These are phyloP conservation scores for Fraxinus albicans DNA, from an alignment of 305 asterid genomes.

Conservation along the genomic window DNA sequence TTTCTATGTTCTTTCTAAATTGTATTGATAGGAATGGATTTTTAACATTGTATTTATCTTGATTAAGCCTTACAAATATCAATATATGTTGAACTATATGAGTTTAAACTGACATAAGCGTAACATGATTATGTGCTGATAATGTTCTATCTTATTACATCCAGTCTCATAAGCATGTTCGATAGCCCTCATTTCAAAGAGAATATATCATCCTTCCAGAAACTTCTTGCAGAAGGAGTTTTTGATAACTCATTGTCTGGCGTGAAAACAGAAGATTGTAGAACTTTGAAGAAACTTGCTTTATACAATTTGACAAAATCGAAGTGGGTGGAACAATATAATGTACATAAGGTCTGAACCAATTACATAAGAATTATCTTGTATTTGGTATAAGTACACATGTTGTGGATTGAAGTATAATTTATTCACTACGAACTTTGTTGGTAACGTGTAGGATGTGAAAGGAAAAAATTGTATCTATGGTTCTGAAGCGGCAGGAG, in stretches of 20 bases:
- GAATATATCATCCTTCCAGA: constrained; percentile 65
- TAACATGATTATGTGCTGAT: constrained; percentile 8
- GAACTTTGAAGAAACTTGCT: constrained; percentile 48
- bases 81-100: background rate
- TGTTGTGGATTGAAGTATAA: constrained; percentile 3
- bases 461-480: constrained; percentile 37
- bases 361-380: background rate
- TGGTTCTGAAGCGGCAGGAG: constrained; percentile 42
- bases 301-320: constrained; percentile 55
- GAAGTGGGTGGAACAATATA: constrained; percentile 68
- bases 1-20: background rate
- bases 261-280: constrained; percentile 52
- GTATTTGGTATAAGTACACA: constrained; percentile 7
- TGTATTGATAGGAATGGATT: background rate
- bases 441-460: constrained; percentile 38
- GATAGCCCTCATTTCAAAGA: constrained; percentile 61
- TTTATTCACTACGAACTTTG: background rate
- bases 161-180: constrained; percentile 69
- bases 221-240: constrained; percentile 67
- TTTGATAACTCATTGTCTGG: constrained; percentile 58
- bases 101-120: background rate
- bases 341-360: constrained; percentile 50
- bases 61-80: background rate
- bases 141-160: constrained; percentile 15
- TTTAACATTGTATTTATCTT: constrained; percentile 36